Conservation (phyloP, 2,329 filamentous ascomycete species). For the Thelonectria rubi region DNA sequence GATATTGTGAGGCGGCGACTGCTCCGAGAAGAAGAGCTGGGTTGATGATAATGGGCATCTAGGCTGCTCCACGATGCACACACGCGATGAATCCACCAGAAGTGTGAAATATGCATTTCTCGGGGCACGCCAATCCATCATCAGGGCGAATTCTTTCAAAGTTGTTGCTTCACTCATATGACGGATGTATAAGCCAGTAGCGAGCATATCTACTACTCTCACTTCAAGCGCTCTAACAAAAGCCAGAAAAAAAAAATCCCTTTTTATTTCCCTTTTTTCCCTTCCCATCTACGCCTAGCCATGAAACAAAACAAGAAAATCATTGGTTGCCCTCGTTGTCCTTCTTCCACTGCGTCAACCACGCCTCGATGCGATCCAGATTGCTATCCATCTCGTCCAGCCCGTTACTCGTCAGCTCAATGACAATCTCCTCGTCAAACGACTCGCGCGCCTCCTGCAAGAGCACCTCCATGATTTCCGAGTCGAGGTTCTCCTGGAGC, state of each 20-base stretch:
- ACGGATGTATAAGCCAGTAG: too few relatives aligned
- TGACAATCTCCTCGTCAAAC: constrained; percentile 87
- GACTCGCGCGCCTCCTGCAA: constrained; percentile 88
- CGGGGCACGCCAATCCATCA: constrained; percentile 6
- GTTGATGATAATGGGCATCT: constrained; percentile 2
- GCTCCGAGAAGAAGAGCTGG: background rate
- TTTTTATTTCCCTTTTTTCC: background rate
- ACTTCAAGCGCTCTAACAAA: background rate
- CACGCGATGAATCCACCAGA: background rate
- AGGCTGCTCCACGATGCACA: constrained; percentile 2
- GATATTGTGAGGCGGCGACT: background rate
- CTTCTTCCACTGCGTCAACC: constrained; percentile 84
- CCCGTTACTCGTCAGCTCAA: constrained; percentile 85
- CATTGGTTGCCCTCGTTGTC: constrained; percentile 64
- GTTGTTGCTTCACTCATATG: background rate
- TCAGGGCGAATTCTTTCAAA: background rate
- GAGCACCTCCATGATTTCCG: constrained; percentile 96
- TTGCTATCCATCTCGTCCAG: constrained; percentile 89
- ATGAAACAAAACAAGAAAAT: background rate
- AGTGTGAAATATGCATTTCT: constrained; percentile 16
- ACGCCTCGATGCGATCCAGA: constrained; percentile 81
- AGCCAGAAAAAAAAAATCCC: too few relatives aligned
- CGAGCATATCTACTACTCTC: background rate
- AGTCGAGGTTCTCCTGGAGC: constrained; percentile 94
- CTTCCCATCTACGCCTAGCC: background rate